Evolutionary conservation across 177 flowering plant species (phyloP), one percentile per base, ranked within the genome.

Genomic region (Tripterygium wilfordii): DNA sequence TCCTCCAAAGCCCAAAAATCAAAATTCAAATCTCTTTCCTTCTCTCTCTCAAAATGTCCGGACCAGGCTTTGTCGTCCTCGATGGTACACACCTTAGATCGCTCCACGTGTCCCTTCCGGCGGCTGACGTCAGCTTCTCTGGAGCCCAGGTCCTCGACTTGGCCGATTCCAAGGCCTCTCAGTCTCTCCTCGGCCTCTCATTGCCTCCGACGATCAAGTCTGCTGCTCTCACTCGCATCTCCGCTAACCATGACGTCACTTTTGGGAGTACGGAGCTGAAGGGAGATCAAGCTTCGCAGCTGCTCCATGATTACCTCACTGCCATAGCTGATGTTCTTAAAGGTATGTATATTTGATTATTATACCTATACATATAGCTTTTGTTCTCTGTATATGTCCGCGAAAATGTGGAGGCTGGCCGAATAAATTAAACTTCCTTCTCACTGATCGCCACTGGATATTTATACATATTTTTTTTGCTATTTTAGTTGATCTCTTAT

Each of bases 321-420:
- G 80, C 83, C 37, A 62, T 82, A 53, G 83, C 95, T 35, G 83
- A 80, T 60, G 73, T 65, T 58, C 56, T 82, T 7, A 46, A 47
- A 63, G 89, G 89, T 85, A 10, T 5, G 10, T 40, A 23, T 33
- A 18, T 29, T 30, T 30, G 7, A 30, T 6, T 30, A 12, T 6
- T 6, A 30, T 6, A 30, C n/a, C n/a, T 1, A 24, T 23, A 10
- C 26, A n/a, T n/a, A n/a, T n/a, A n/a, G n/a, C n/a, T n/a, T 23
- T 40, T 2, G 26, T 6, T 3, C 2, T 14, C 24, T 8, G 1
- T 2, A 25, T 1, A 19, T 19, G n/a, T n/a, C n/a, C n/a, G n/a
- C n/a, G n/a, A n/a, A n/a, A n/a, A n/a, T n/a, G 27, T 54, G 17
- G 17, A 14, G 23, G 23, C 5, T 20, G n/a, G 26, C 33, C 33